phyloP scores from a whole-genome alignment of 768 basidiomycete species.

The Dioszegia aurantiaca region DNA sequence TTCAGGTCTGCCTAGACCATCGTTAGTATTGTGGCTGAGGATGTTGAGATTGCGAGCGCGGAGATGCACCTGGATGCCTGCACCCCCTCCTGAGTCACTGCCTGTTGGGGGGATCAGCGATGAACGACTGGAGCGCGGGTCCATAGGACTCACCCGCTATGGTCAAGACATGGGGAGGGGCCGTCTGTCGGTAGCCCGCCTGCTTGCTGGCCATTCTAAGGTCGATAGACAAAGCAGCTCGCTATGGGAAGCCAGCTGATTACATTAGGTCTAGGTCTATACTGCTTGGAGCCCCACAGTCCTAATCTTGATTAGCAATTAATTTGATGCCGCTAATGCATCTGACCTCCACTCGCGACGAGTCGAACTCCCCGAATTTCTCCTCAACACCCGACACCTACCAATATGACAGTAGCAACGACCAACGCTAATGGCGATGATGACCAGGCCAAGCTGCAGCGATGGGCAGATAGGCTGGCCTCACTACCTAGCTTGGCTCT shows the following conservation, averaged over 20 bases:
- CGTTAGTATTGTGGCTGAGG: neutral
- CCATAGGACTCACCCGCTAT: conserved; percentile 38
- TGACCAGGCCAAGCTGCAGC: conserved; percentile 35
- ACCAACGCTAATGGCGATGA: neutral
- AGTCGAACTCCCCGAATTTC: too few species aligned
- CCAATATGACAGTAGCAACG: neutral
- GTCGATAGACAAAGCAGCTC: too few species aligned
- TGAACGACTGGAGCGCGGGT: neutral
- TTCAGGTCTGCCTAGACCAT: conserved; percentile 74
- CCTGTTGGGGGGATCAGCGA: conserved; percentile 51
- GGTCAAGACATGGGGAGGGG: conserved; percentile 42
- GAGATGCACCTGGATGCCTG: conserved; percentile 92
- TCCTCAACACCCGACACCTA: too few species aligned
- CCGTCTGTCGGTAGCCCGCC: too few species aligned
- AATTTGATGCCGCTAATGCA: conserved; percentile 10
- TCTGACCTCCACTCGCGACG: neutral
- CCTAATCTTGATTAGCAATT: neutral
- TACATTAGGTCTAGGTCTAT: neutral
- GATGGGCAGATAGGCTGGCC: conserved; percentile 60
- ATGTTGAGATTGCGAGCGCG: conserved; percentile 18
- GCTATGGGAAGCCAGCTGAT: too few species aligned
- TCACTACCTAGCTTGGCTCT: conserved; percentile 84
- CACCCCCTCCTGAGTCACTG: conserved; percentile 78
- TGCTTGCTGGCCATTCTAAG: too few species aligned
- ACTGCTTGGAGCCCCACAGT: neutral